phyloP scores from a whole-genome alignment of 139 green algal species.

The Desmodesmus armatus region DNA sequence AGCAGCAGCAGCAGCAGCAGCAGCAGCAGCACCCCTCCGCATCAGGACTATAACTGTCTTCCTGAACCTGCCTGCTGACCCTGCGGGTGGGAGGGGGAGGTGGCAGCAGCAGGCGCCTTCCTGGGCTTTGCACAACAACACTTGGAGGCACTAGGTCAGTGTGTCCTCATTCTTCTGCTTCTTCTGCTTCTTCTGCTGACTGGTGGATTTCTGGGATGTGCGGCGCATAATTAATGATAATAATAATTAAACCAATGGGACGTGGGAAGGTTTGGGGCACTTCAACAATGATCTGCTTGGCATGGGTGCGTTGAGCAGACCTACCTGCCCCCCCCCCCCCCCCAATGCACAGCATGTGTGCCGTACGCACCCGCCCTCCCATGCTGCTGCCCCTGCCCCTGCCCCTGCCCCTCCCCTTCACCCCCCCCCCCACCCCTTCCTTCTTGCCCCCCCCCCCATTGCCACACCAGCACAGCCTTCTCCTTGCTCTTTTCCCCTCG shows the following conservation, averaged over 20 bases:
- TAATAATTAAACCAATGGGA: too few species aligned
- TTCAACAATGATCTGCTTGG: neutral
- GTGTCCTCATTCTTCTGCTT: neutral
- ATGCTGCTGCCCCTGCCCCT: too few species aligned
- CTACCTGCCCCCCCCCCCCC: too few species aligned
- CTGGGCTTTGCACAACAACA: slow-evolving; percentile 25
- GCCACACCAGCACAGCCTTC: neutral
- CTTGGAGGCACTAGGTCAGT: slow-evolving; percentile 27
- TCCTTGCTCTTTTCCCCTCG: neutral
- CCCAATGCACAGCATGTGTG: too few species aligned
- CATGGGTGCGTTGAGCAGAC: too few species aligned
- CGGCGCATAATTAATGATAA: too few species aligned
- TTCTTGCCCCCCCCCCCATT: too few species aligned
- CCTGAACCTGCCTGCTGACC: neutral
- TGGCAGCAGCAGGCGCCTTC: slow-evolving; percentile 38
- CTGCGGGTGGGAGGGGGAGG: neutral
- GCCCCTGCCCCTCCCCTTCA: too few species aligned
- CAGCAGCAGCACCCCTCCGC: slow-evolving; percentile 1
- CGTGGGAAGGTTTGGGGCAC: too few species aligned
- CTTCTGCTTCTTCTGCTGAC: neutral
- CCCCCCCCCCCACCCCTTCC: too few species aligned
- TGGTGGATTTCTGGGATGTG: neutral
- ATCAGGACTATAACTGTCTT: slow-evolving; percentile 50
- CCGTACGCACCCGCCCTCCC: too few species aligned
- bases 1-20: neutral